Conservation (phyloP, 2,329 filamentous ascomycete species). For the Hymenoscyphus linearis region DNA sequence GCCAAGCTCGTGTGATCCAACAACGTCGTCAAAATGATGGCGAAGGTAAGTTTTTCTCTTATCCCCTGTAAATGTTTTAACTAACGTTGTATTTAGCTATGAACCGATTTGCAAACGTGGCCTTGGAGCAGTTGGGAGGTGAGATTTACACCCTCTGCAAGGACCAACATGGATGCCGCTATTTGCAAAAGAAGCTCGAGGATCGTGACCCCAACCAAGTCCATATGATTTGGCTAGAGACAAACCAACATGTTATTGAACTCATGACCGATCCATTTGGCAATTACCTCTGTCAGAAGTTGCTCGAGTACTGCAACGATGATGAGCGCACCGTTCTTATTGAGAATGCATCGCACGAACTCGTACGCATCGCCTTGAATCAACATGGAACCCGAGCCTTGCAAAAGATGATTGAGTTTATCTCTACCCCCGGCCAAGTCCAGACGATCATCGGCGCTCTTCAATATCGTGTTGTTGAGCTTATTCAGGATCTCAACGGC, state of each 20-base stretch:
- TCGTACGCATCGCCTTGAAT: slow-evolving; percentile 92
- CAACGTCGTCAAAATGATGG: slow-evolving; percentile 69
- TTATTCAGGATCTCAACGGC: slow-evolving; percentile 96
- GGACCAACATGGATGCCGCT: slow-evolving; percentile 96
- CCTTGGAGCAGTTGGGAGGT: slow-evolving; percentile 73
- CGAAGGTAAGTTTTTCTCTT: slow-evolving; percentile 48
- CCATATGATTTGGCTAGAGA: slow-evolving; percentile 91
- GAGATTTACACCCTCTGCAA: slow-evolving; percentile 91
- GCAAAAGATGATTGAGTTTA: slow-evolving; percentile 99
- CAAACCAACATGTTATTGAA: slow-evolving; percentile 88
- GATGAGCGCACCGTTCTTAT: slow-evolving; percentile 92
- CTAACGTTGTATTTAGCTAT: slow-evolving; percentile 44
- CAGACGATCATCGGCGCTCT: slow-evolving; percentile 83
- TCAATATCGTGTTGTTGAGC: slow-evolving; percentile 76
- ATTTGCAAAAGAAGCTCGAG: slow-evolving; percentile 94
- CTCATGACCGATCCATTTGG: slow-evolving; percentile 99
- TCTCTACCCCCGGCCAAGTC: slow-evolving; percentile 80
- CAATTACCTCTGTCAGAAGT: slow-evolving; percentile 98
- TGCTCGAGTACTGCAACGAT: slow-evolving; percentile 91
- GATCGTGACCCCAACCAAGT: slow-evolving; percentile 78
- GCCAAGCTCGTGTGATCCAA: slow-evolving; percentile 69
- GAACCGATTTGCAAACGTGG: slow-evolving; percentile 77
- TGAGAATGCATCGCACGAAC: slow-evolving; percentile 78
- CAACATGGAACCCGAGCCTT: slow-evolving; percentile 94
- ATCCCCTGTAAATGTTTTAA: background rate